A percentile compares a stretch with the other conserved stretches of the same genome.
Evolutionary conservation across 192 early-diverging fungal species (phyloP).

Genomic region (Entophlyctis helioformis): DNA sequence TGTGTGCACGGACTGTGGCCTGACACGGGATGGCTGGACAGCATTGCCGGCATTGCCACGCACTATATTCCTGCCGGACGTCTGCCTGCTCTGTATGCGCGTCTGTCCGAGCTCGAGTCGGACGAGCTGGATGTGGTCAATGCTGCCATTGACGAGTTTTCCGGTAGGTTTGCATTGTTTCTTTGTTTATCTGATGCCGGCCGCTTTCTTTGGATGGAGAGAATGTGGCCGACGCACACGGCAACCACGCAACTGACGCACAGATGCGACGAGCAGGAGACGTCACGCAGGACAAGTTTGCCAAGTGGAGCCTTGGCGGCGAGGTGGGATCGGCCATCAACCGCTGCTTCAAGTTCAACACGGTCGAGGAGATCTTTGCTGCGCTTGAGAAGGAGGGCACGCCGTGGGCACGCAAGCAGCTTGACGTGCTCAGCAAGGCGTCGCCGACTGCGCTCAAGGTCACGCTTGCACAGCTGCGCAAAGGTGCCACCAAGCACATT

Average conservation of each 20-base stretch:
- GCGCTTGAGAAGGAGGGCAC: slow-evolving; percentile 63
- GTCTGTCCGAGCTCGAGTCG: slow-evolving; percentile 68
- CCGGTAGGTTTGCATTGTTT: slow-evolving; percentile 28
- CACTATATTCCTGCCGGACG: slow-evolving; percentile 88
- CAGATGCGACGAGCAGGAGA: slow-evolving; percentile 1
- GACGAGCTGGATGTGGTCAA: slow-evolving; percentile 71
- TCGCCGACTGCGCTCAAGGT: slow-evolving; percentile 29
- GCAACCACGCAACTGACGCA: not conserved
- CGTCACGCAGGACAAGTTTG: slow-evolving; percentile 10
- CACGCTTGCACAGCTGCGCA: slow-evolving; percentile 70
- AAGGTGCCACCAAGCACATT: slow-evolving; percentile 55
- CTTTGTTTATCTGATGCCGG: no score
- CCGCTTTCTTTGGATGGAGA: no score
- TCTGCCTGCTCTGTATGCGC: slow-evolving; percentile 62
- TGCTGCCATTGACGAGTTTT: slow-evolving; percentile 83
- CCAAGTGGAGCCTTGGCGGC: slow-evolving; percentile 34
- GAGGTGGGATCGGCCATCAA: slow-evolving; percentile 57
- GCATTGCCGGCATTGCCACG: slow-evolving; percentile 84
- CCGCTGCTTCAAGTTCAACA: slow-evolving; percentile 68
- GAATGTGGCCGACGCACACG: no score
- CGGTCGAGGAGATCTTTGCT: slow-evolving; percentile 70
- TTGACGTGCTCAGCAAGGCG: no score
- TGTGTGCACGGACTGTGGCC: no score
- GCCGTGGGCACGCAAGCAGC: no score
- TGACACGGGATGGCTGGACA: no score